Evolutionary conservation across 768 basidiomycete species (phyloP).

Genomic region (Hortiboletus campestris): DNA sequence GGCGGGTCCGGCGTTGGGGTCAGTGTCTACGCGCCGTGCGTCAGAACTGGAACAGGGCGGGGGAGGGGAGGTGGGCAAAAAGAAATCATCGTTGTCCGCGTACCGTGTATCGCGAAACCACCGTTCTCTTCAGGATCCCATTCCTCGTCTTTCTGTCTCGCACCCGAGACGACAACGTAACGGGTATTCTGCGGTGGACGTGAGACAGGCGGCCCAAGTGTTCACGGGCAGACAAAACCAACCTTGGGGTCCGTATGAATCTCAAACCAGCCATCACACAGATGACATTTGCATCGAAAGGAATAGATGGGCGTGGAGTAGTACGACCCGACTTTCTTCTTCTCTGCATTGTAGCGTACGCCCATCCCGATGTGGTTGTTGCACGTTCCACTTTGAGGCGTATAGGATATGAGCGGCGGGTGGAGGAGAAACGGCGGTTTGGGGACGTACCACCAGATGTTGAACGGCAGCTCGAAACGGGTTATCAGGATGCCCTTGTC

Average conservation of each 20-base stretch:
- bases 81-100: slow-evolving; percentile 15
- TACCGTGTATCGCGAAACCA: slow-evolving; percentile 86
- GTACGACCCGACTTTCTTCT: slow-evolving; percentile 94
- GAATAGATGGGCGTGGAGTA: slow-evolving; percentile 93
- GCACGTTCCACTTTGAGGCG: slow-evolving; percentile 72
- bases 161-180: slow-evolving; percentile 90
- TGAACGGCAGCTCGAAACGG: slow-evolving; percentile 94
- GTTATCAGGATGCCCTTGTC: slow-evolving; percentile 96
- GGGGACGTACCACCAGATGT: slow-evolving; percentile 84
- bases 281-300: slow-evolving; percentile 97
- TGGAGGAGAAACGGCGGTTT: too few species aligned
- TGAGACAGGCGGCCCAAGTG: neutral
- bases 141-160: slow-evolving; percentile 92
- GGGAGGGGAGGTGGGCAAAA: neutral
- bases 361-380: slow-evolving; percentile 98
- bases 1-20: slow-evolving; percentile 54
- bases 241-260: slow-evolving; percentile 98
- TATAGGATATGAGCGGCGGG: neutral
- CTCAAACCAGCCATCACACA: slow-evolving; percentile 97
- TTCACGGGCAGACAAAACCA: slow-evolving; percentile 5
- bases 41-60: neutral
- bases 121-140: slow-evolving; percentile 98
- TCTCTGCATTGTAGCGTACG: slow-evolving; percentile 99
- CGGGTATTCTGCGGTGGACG: slow-evolving; percentile 71
- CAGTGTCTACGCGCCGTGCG: slow-evolving; percentile 52